Percentiles rank a stretch among this genome's conserved stretches.
phyloP scores from a whole-genome alignment of 306 rosid species.

The Gleditsia sinensis region DNA sequence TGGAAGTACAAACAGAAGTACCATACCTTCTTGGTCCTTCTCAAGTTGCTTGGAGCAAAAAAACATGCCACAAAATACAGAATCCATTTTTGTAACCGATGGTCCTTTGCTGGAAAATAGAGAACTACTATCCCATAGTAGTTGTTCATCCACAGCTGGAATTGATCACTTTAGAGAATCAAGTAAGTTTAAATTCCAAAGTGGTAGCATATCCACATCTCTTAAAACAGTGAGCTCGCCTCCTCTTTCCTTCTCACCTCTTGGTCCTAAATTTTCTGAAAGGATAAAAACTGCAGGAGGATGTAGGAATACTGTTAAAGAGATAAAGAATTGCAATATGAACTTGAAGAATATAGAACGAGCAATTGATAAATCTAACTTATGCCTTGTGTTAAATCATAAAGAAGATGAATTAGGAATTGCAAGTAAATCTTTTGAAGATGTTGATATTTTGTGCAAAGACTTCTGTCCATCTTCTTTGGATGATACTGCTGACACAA shows the following conservation, averaged over 20 bases:
- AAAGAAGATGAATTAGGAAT: conserved; percentile 50
- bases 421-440: conserved; percentile 62
- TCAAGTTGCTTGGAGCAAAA: conserved; percentile 60
- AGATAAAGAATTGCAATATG: conserved; percentile 47
- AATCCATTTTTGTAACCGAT: conserved; percentile 46
- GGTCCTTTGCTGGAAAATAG: conserved; percentile 60
- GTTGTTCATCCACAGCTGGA: conserved; percentile 41
- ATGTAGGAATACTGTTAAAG: conserved; percentile 42
- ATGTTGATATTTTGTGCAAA: conserved; percentile 51
- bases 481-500: conserved; percentile 47
- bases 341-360: conserved; percentile 41
- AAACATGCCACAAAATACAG: conserved; percentile 20
- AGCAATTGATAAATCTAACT: conserved; percentile 47
- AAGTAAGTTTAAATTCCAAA: conserved; percentile 41
- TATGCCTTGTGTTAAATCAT: conserved; percentile 35
- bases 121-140: conserved; percentile 36
- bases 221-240: conserved; percentile 46
- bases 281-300: conserved; percentile 53
- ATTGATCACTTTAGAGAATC: conserved; percentile 45
- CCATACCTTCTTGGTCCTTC: conserved; percentile 54
- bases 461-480: conserved; percentile 72
- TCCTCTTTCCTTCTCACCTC: conserved; percentile 83
- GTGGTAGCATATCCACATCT: conserved; percentile 44
- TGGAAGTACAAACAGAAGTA: conserved; percentile 55
- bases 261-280: conserved; percentile 85